Evolutionary conservation across 495 filamentous ascomycete genomes (phyloP), one percentile per base, ranked within the genome.

Genomic region (Trichoderma asperelloides): DNA sequence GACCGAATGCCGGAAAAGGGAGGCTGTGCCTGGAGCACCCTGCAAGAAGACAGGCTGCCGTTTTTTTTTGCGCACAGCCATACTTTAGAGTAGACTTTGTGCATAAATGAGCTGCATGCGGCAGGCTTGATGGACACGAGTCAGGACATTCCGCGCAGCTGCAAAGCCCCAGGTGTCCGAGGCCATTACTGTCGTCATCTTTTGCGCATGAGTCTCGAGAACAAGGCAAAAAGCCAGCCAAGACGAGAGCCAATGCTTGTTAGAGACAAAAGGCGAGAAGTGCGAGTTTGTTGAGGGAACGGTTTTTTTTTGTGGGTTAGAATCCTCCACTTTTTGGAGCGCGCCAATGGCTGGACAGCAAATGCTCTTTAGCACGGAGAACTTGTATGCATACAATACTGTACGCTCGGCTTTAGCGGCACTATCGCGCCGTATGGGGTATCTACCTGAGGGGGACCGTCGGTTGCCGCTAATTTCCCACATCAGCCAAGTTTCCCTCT

Each of bases 101-200:
- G n/a, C 47, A 51, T 23, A 51, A 18, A 51, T 51, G 47, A n/a
- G 47, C 47, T 51, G 47, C 47, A 51, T 51, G 47, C 47, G 47
- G 47, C 43, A 23, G 47, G 41, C 41, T 45, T 2, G 41, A 45
- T 18, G 33, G 13, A 12, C 41, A 5, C 41, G 41, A 45, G 41
- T 45, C 41, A 45, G 41, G 18, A 45, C 0, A 12, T 7, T 23
- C n/a, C 47, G 21, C n/a, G n/a, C 9, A 51, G n/a, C 3, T 11
- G 18, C 43, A 11, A n/a, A 47, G 43, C 15, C 15, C 12, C 43
- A n/a, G 15, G 15, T 18, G 43, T 47, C 43, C 5, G 43, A 16
- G n/a, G 43, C 43, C 15, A n/a, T 47, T n/a, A n/a, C 43, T 18
- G 43, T 21, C 47, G 47, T 51, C 47, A 51, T 51, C 47, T 51